These are phyloP conservation scores for Voacanga thouarsii DNA, from an alignment of 257 asterid species.

Conservation along the genomic window DNA sequence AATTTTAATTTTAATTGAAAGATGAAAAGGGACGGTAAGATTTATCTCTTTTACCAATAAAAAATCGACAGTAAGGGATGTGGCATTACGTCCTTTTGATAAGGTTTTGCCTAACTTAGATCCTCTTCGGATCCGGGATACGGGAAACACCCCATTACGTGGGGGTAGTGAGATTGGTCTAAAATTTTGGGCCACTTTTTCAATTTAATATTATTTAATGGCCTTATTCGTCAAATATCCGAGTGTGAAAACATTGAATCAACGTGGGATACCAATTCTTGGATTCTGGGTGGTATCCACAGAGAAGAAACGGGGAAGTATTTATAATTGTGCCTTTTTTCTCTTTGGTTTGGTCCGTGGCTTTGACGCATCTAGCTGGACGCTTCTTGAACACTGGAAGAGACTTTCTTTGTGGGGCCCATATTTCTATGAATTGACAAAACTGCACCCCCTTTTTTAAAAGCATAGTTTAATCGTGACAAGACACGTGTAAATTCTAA, in stretches of 20 bases:
- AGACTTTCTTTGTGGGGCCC: too few relatives aligned
- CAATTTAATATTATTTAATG: background rate
- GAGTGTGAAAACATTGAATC: conserved; percentile 6
- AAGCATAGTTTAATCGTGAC: too few relatives aligned
- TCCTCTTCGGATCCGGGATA: background rate
- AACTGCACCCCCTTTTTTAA: background rate
- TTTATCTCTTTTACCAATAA: too few relatives aligned
- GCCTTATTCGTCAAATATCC: background rate
- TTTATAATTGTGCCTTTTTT: background rate
- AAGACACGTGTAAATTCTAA: background rate
- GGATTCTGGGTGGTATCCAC: conserved; percentile 18
- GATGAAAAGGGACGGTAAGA: too few relatives aligned
- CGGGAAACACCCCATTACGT: background rate
- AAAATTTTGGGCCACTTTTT: conserved; percentile 1
- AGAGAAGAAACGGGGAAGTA: background rate
- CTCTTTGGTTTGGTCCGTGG: background rate
- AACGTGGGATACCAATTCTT: conserved; percentile 23
- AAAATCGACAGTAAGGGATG: too few relatives aligned
- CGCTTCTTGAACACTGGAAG: too few relatives aligned
- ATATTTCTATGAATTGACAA: background rate
- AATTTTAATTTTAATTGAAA: too few relatives aligned
- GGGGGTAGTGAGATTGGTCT: background rate
- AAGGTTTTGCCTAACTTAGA: background rate
- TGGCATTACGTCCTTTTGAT: too few relatives aligned
- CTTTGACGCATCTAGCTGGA: background rate